phyloP scores from a whole-genome alignment of 2,329 filamentous ascomycete genomes.

The Fusarium brevicatenulatum region DNA sequence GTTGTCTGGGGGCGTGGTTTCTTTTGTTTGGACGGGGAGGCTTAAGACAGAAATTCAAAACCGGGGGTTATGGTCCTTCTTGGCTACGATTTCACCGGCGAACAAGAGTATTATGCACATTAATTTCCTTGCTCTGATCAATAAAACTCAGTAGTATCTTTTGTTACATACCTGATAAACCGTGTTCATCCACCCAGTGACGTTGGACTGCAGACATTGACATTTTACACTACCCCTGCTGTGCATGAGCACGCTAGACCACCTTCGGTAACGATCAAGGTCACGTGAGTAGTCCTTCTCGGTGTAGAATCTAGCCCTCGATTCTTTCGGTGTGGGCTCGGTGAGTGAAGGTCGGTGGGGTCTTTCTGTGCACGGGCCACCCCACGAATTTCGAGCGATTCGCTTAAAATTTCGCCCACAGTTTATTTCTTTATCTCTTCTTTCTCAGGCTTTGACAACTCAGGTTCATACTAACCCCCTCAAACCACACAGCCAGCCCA shows the following conservation, averaged over 20 bases:
- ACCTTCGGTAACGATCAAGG: neutral
- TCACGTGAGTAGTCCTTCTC: constrained; percentile 13
- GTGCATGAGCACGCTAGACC: neutral
- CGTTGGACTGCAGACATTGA: neutral
- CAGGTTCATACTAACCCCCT: constrained; percentile 50
- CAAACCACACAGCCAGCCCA: constrained; percentile 52
- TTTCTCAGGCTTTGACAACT: constrained; percentile 50
- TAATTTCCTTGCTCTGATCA: constrained; percentile 38
- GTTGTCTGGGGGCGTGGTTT: constrained; percentile 30
- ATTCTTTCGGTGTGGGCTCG: constrained; percentile 11
- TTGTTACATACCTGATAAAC: neutral
- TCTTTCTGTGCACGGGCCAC: constrained; percentile 38
- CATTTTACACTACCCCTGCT: neutral
- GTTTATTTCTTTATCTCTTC: constrained; percentile 47
- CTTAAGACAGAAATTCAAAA: constrained; percentile 35
- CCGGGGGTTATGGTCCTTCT: constrained; percentile 40
- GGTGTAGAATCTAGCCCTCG: constrained; percentile 1
- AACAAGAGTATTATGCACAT: constrained; percentile 43
- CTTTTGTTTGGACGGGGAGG: constrained; percentile 36
- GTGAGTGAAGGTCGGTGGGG: constrained; percentile 13
- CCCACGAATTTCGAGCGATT: constrained; percentile 42
- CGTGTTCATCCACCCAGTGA: neutral
- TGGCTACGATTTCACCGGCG: constrained; percentile 46
- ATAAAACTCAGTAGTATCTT: constrained; percentile 18
- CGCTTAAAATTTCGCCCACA: constrained; percentile 55